Conservation (phyloP, 225 moss, liverwort and hornwort species). For the Bryoerythrophyllum caledonicum region DNA sequence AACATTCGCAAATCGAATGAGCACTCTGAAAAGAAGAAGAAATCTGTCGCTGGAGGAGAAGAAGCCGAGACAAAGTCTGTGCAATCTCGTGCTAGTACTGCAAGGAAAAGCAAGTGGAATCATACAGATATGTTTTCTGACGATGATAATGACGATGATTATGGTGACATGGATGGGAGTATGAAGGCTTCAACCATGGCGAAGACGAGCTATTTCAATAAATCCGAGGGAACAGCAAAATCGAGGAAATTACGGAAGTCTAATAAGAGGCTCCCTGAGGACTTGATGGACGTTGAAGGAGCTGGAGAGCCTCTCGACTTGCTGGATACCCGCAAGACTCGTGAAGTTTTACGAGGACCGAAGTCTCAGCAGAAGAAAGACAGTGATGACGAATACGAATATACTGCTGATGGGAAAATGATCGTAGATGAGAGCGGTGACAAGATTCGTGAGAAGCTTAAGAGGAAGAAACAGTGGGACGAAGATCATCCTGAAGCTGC, state of each 20-base stretch:
- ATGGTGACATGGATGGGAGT: slow-evolving; percentile 62
- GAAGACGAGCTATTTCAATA: too few relatives aligned
- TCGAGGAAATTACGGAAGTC: slow-evolving; percentile 73
- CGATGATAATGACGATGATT: slow-evolving; percentile 69
- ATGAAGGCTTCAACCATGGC: slow-evolving; percentile 60
- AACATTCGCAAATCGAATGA: slow-evolving; percentile 93
- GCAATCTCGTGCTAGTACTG: slow-evolving; percentile 82
- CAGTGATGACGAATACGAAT: slow-evolving; percentile 76
- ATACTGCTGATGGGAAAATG: slow-evolving; percentile 80
- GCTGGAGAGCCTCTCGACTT: slow-evolving; percentile 83
- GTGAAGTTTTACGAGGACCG: slow-evolving; percentile 78
- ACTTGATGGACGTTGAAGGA: slow-evolving; percentile 68
- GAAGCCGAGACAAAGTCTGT: slow-evolving; percentile 67
- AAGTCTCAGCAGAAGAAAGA: slow-evolving; percentile 61
- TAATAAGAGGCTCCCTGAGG: slow-evolving; percentile 90
- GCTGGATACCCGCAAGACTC: slow-evolving; percentile 77
- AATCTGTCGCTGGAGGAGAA: slow-evolving; percentile 48
- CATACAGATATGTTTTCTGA: slow-evolving; percentile 95
- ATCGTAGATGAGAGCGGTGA: slow-evolving; percentile 92
- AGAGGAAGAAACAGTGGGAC: slow-evolving; percentile 67
- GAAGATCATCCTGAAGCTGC: slow-evolving; percentile 59
- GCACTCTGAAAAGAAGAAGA: slow-evolving; percentile 80
- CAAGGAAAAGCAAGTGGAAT: slow-evolving; percentile 93
- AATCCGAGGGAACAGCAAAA: slow-evolving; percentile 47
- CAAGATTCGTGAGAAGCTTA: slow-evolving; percentile 63